These are phyloP conservation scores for Hyphopichia buzzinii DNA, from an alignment of 1,139 yeast species.

Conservation along the genomic window DNA sequence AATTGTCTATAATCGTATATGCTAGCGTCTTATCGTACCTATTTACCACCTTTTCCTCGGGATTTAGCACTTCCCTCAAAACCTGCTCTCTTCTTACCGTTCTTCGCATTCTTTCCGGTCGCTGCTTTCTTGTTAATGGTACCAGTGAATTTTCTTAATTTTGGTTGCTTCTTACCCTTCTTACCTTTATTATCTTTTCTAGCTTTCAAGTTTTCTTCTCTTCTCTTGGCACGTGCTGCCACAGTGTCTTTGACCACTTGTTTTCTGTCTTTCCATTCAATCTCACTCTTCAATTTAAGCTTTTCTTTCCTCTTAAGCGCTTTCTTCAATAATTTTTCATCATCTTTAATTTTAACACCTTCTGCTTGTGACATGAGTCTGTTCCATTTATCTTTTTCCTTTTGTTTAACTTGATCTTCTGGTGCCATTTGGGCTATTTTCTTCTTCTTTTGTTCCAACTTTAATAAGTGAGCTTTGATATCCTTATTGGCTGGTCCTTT, in stretches of 20 bases:
- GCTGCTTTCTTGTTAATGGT: slow-evolving; percentile 35
- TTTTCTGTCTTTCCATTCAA: slow-evolving; percentile 86
- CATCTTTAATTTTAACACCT: slow-evolving; percentile 85
- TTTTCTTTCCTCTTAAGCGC: slow-evolving; percentile 82
- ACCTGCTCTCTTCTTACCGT: slow-evolving; percentile 51
- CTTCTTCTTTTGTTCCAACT: slow-evolving; percentile 70
- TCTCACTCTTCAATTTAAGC: slow-evolving; percentile 74
- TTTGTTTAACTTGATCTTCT: slow-evolving; percentile 58
- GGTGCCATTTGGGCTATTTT: slow-evolving; percentile 60
- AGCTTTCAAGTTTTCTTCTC: slow-evolving; percentile 84
- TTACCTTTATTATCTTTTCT: slow-evolving; percentile 80
- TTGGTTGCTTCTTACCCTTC: slow-evolving; percentile 63
- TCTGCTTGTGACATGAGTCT: slow-evolving; percentile 82
- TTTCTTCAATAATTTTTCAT: slow-evolving; percentile 81
- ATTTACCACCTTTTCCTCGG: slow-evolving; percentile 16
- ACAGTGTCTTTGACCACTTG: slow-evolving; percentile 74
- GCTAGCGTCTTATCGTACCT: slow-evolving; percentile 15
- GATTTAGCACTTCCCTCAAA: slow-evolving; percentile 54
- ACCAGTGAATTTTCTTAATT: slow-evolving; percentile 68
- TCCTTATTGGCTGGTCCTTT: slow-evolving; percentile 89
- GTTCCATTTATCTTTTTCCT: slow-evolving; percentile 82
- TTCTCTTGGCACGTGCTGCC: slow-evolving; percentile 72
- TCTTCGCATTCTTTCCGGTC: slow-evolving; percentile 12
- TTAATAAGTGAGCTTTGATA: slow-evolving; percentile 74
- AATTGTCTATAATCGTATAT: slow-evolving; percentile 2